These are phyloP conservation scores for Heliamphora pulchella DNA, from an alignment of 179 eudicot species.

Conservation along the genomic window DNA sequence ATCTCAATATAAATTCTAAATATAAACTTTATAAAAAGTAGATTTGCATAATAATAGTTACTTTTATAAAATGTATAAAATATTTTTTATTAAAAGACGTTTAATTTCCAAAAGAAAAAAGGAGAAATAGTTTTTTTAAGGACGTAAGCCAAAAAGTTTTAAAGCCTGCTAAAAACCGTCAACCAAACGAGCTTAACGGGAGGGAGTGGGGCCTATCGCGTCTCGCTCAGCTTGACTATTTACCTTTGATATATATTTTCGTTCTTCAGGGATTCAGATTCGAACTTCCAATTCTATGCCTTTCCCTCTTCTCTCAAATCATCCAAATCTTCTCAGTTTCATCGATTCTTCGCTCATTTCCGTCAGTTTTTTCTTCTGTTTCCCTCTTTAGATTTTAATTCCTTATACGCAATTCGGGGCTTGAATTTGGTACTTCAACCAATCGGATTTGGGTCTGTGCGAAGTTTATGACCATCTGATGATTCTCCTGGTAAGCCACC, in stretches of 20 bases:
- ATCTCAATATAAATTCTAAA: too few species aligned
- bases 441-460: constrained; percentile 5
- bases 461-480: constrained; percentile 6
- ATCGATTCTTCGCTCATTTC: neutral
- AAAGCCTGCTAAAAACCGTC: too few species aligned
- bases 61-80: too few species aligned
- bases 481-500: constrained; percentile 12
- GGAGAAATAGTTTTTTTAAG: too few species aligned
- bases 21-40: too few species aligned
- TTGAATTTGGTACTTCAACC: neutral
- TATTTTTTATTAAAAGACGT: too few species aligned
- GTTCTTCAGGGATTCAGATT: neutral
- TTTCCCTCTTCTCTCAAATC: neutral
- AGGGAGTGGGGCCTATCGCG: neutral
- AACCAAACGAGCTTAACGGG: too few species aligned
- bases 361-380: neutral
- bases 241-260: neutral
- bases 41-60: too few species aligned
- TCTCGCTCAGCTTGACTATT: neutral
- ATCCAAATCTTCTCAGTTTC: neutral
- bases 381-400: neutral
- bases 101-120: too few species aligned
- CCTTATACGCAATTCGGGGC: neutral
- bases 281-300: neutral
- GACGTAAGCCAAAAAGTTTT: too few species aligned